Evolutionary conservation across 805 yeast genomes (phyloP), one percentile per base, ranked within the genome.

Genomic region (Saccharomycopsis fodiens): DNA sequence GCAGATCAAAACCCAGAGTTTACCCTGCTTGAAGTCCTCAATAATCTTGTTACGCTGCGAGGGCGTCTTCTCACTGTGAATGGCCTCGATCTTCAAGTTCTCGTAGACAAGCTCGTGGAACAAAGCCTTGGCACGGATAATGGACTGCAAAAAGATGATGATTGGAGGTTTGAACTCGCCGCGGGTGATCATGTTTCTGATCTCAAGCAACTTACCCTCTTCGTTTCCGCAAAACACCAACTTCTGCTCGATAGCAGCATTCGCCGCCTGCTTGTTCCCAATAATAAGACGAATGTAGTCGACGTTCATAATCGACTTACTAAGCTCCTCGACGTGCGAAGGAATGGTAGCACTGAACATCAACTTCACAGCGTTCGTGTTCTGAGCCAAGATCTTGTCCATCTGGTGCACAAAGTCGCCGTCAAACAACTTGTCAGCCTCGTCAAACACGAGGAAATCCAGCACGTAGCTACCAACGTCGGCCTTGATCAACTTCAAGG

Each of bases 321-420:
- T 96, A 55, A 88, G 70, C 56, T 85, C 89, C 65, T 91, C 98
- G 19, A 91, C 94, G 45, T 82, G 79, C 1, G 96, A 84, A 1
- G 97, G 96, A 48, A 93, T 82, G 0, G 99, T 93, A 6, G 99
- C 99, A 7, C 96, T 86, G 60, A 84, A 91, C 67, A 94, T 81
- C 8, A 93, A 78, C 63, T 81, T 86, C 3, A 36, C 40, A 10
- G 27, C 40, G 43, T 80, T 73, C 17, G 36, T 41, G 53, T 30
- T 52, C 25, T 73, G 67, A 3, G 81, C 69, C 50, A 93, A 65
- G 48, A 93, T 82, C 44, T 78, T 80, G 61, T 93, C 99, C 0
- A 96, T 84, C 67, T 93, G 98, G 54, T 82, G 86, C 12, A 87
- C 77, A 56, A 93, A 93, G 15, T 85, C 81, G 52, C 79, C 75